Evolutionary conservation across 805 yeast genomes (phyloP), one percentile per base, ranked within the genome.

Genomic region (Saccharomycopsis sp.): DNA sequence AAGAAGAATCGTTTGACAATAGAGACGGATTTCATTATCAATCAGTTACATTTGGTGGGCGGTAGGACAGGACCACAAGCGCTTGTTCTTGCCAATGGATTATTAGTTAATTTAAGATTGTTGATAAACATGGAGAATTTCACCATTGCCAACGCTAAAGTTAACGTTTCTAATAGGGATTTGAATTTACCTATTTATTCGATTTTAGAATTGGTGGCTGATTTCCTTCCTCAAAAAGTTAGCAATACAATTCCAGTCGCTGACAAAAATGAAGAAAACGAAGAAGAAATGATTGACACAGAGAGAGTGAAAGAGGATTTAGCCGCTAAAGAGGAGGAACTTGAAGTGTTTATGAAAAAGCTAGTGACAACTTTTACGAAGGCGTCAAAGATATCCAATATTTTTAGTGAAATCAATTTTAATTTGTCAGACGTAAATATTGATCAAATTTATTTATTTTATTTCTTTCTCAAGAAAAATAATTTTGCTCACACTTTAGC

Each of bases 361-460:
- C 14, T 41, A 24, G 16, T n/a, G 4, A 11, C 3, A 8, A 21
- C 19, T 14, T 14, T 44, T 11, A 13, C 26, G 21, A 32, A 34
- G 13, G 14, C 37, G 11, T 14, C 34, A 17, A 16, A 37, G 7
- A 2, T 28, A 20, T 24, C 23, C 32, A 21, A 31, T 9, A 16
- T 58, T n/a, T 37, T 62, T 17, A 50, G 55, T 22, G 54, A 54
- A 16, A 48, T 54, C 9, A 53, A 49, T 32, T 9, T 60, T 9
- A 46, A 54, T 7, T 34, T 61, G 4, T 56, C 59, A 26, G 47
- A 51, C 5, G 35, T 62, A 5, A 44, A 43, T 4, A 41, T 62
- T 9, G 51, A 53, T 3, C 57, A 59, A 20, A 52, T 62, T 13
- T 64, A 65, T 1, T 19, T 62, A 11, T 27, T 54, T 4, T 34